Evolutionary conservation across 495 filamentous ascomycete species (phyloP), one percentile per base, ranked within the genome.

Genomic region (Tuber borchii): DNA sequence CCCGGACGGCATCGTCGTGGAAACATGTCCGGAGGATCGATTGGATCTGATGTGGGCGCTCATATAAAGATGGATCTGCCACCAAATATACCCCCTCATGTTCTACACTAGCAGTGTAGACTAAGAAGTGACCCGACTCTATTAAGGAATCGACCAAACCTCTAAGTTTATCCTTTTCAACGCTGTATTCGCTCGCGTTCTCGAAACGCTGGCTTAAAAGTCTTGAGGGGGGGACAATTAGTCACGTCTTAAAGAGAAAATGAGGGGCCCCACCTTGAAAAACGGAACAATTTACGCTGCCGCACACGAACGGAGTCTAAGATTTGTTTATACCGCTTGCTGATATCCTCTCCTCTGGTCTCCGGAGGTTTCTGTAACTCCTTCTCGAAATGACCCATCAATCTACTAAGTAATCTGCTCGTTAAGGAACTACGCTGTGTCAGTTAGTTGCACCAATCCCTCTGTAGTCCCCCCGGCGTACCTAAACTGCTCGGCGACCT

Each of bases 401-500:
- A 87, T 71, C 95, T 90, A 78, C 91, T 91, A 74, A 97, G 85
- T 43, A 94, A 93, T 84, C 96, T 97, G 79, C 91, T 92, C 40
- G 95, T 99, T 74, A 99, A 88, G 16, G 92, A 92, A 84, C 89
- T 90, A 74, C n/a, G 75, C 22, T 43, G 42, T 61, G 48, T 84
- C 83, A 74, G 75, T 43, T 42, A 46, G 65, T 37, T 69, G 42
- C 20, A 76, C 4, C 45, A 45, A 73, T 14, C 74, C 10, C 45
- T 51, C 1, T 12, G 51, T 42, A 72, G 26, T 43, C 51, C 61
- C 4, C 7, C 45, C 43, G 44, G 74, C 83, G 56, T 84, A 89
- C 88, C 92, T 95, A 82, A 98, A 99, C 82, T 99, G 96, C 85
- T 99, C 95, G n/a, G 95, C 95, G 51, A 98, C 96, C 85, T 98